Evolutionary conservation across 2,329 filamentous ascomycete genomes (phyloP).

Genomic region (Trichoderma sp.): DNA sequence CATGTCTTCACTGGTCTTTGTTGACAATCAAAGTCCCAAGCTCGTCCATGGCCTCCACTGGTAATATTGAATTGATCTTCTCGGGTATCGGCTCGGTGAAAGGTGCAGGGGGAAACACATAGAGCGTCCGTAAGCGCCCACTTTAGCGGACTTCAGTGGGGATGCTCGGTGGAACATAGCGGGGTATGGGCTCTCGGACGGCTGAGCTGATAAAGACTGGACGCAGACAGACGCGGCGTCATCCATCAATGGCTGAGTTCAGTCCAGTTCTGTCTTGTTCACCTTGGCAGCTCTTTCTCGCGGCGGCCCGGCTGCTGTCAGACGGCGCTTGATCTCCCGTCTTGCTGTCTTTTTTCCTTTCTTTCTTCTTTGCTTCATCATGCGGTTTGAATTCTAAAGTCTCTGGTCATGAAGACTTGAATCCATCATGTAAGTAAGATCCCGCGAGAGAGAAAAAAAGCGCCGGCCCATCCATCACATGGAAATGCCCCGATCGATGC

Average conservation of each 20-base stretch:
- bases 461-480: background rate
- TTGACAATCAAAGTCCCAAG: background rate
- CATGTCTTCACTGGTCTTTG: background rate
- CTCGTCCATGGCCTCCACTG: no score
- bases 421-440: constrained; percentile 23
- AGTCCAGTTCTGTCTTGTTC: background rate
- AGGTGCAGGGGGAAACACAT: background rate
- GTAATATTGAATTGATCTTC: background rate
- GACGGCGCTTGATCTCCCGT: background rate
- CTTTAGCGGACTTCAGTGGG: background rate
- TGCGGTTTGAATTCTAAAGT: background rate
- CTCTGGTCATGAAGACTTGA: constrained; percentile 21
- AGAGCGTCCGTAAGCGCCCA: background rate
- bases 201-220: background rate
- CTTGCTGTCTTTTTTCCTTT: background rate
- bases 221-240: background rate
- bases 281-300: constrained; percentile 12
- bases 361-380: background rate
- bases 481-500: background rate
- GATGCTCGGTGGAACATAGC: background rate
- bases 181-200: background rate
- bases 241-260: background rate
- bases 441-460: background rate
- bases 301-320: constrained; percentile 8
- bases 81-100: background rate